Percentiles rank a stretch among this genome's conserved stretches.
phyloP scores from a whole-genome alignment of 192 early-diverging fungal species.

The Coemansia biformis region DNA sequence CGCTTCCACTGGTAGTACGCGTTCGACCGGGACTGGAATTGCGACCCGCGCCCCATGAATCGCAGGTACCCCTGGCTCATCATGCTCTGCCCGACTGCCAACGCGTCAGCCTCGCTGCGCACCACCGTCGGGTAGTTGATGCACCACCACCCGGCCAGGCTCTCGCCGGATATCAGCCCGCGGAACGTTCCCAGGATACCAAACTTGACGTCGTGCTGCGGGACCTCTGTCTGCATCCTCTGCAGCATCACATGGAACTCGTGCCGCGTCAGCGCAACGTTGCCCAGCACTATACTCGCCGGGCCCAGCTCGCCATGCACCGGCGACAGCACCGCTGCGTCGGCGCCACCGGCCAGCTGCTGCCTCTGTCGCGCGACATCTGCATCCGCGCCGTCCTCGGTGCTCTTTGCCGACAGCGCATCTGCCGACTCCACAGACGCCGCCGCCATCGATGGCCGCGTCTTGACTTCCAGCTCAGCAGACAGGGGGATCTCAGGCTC shows the following conservation, averaged over 20 bases:
- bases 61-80: conserved; percentile 59
- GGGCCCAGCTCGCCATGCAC: conserved; percentile 36
- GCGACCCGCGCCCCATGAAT: conserved; percentile 64
- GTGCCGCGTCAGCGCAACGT: conserved; percentile 55
- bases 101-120: conserved; percentile 57
- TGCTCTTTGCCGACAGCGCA: neutral
- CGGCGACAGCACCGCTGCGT: conserved; percentile 10
- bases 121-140: conserved; percentile 57
- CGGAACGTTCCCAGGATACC: conserved; percentile 63
- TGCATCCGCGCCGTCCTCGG: conserved; percentile 23
- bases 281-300: conserved; percentile 53
- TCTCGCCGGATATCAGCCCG: conserved; percentile 60
- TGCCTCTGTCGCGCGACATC: conserved; percentile 26
- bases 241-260: conserved; percentile 60
- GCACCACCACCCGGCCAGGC: conserved; percentile 68
- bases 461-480: conserved; percentile 38
- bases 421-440: conserved; percentile 4
- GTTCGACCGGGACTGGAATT: conserved; percentile 57
- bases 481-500: conserved; percentile 14
- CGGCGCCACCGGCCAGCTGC: conserved; percentile 17
- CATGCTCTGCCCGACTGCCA: conserved; percentile 66
- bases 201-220: conserved; percentile 60
- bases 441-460: conserved; percentile 16
- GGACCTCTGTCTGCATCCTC: conserved; percentile 59
- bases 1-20: conserved; percentile 71